phyloP scores from a whole-genome alignment of 2,329 filamentous ascomycete genomes.

The Trichophyton schoenleinii region DNA sequence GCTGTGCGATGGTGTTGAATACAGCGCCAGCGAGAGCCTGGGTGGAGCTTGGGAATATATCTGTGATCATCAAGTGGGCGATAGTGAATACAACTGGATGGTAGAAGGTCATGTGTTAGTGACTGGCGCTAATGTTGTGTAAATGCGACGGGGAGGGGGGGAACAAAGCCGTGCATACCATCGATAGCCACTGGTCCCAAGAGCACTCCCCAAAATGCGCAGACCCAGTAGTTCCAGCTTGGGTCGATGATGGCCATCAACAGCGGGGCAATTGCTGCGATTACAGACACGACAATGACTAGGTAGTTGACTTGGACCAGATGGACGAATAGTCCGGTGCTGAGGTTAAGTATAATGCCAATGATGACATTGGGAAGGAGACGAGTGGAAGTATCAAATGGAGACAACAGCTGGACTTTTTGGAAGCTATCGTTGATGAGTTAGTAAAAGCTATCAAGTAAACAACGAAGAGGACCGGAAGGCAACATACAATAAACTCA shows the following conservation, averaged over 20 bases:
- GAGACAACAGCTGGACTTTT: constrained; percentile 36
- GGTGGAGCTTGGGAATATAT: constrained; percentile 43
- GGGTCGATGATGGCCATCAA: constrained; percentile 12
- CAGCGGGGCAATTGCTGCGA: constrained; percentile 10
- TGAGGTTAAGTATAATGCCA: constrained; percentile 16
- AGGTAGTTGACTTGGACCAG: constrained; percentile 8
- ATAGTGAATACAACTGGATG: constrained; percentile 40
- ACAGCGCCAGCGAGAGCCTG: constrained; percentile 50
- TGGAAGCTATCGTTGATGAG: constrained; percentile 32
- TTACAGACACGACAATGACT: constrained; percentile 7
- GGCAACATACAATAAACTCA: constrained; percentile 28
- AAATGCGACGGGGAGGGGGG: neutral
- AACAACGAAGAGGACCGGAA: neutral
- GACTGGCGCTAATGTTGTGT: neutral
- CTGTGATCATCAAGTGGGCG: constrained; percentile 42
- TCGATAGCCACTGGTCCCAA: constrained; percentile 11
- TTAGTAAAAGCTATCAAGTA: neutral
- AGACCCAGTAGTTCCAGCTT: constrained; percentile 11
- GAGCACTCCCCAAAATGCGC: constrained; percentile 12
- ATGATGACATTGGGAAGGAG: constrained; percentile 37
- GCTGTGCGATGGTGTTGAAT: constrained; percentile 47
- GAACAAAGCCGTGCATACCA: constrained; percentile 10
- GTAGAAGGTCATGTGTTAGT: neutral
- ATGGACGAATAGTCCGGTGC: constrained; percentile 11
- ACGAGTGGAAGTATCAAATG: constrained; percentile 35